phyloP scores from a whole-genome alignment of 2,329 filamentous ascomycete species.

The Ceratocystis alfenasii region DNA sequence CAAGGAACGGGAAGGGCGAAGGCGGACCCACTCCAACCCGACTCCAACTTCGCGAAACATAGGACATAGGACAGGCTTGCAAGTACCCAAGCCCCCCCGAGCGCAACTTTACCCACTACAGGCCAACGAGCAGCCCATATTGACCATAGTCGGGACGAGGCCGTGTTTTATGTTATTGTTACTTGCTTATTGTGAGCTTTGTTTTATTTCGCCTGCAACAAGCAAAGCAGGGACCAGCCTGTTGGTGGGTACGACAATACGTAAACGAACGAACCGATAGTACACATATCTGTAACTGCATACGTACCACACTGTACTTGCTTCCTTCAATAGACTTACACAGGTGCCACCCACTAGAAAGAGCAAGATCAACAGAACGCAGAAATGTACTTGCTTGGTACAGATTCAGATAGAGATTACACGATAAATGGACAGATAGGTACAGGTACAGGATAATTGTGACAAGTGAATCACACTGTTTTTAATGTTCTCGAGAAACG shows the following conservation, averaged over 20 bases:
- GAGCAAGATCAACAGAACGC: not conserved
- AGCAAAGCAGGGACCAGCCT: not conserved
- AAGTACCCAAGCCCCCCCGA: not conserved
- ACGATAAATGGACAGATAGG: not conserved
- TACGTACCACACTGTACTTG: not conserved
- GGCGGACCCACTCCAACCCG: not conserved
- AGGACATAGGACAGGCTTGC: no score
- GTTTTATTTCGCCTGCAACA: not conserved
- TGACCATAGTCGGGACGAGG: not conserved
- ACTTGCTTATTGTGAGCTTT: not conserved
- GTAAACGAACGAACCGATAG: constrained; percentile 9
- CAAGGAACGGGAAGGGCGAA: constrained; percentile 7
- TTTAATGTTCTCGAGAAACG: not conserved
- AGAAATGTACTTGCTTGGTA: not conserved
- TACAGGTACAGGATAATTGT: not conserved
- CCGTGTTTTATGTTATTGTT: not conserved
- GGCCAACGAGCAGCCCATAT: not conserved
- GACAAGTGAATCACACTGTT: constrained; percentile 7
- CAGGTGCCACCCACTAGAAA: not conserved
- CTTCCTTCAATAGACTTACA: not conserved
- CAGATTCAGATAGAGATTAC: not conserved
- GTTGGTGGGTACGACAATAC: not conserved
- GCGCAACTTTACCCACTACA: not conserved
- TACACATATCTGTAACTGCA: constrained; percentile 11
- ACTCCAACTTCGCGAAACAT: not conserved